phyloP scores from a whole-genome alignment of 805 yeast species.

The Sporopachydermia quercuum region DNA sequence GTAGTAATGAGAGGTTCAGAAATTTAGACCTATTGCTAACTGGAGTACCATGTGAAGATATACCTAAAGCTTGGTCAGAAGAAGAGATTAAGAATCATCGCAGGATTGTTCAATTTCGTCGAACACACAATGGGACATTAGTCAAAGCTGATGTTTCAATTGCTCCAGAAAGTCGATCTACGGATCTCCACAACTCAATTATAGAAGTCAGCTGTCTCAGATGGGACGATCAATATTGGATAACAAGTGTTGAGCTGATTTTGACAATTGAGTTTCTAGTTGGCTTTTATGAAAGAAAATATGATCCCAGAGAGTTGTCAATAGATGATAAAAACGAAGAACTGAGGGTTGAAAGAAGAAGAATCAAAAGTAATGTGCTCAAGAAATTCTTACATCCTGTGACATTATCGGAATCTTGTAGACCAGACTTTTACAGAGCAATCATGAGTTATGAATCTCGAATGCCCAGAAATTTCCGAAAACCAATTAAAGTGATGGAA shows the following conservation, averaged over 20 bases:
- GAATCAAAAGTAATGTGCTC: background rate
- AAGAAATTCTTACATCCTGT: background rate
- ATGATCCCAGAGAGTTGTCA: background rate
- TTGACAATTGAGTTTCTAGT: background rate
- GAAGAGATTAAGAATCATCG: background rate
- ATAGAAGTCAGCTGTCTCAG: background rate
- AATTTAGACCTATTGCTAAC: background rate
- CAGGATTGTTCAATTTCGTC: background rate
- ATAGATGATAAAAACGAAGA: background rate
- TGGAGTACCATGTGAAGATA: background rate
- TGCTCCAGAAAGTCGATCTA: background rate
- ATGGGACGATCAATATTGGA: background rate
- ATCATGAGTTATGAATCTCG: background rate
- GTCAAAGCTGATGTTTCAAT: background rate
- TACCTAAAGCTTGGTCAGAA: background rate
- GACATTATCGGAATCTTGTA: background rate
- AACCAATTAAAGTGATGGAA: constrained; percentile 1
- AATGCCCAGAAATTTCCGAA: background rate
- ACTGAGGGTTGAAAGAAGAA: background rate
- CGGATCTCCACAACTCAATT: background rate
- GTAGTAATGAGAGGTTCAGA: background rate
- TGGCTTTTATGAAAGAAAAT: background rate
- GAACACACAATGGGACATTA: background rate
- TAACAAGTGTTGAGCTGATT: background rate
- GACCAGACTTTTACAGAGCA: background rate